These are phyloP conservation scores for Triticum urartu DNA, from an alignment of 176 grass and related monocot species.

Conservation along the genomic window DNA sequence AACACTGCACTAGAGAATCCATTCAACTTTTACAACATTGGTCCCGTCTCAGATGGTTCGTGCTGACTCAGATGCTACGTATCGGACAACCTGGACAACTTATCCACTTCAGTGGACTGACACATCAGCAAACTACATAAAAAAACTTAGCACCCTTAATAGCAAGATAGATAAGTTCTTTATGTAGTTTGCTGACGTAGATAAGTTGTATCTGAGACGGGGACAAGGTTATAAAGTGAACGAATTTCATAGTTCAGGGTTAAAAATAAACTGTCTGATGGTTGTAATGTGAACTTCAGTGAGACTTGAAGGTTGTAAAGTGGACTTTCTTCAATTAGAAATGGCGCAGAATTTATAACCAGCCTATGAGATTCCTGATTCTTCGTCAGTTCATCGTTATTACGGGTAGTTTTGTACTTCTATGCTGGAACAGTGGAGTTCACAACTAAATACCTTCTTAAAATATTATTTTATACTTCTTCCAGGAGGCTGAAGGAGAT, in stretches of 20 bases:
- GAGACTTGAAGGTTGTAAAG: not conserved
- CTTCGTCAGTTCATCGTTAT: not conserved
- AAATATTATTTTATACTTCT: not conserved
- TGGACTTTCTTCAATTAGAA: not conserved
- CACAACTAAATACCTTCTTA: not conserved
- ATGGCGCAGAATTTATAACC: not conserved
- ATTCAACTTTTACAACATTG: too few relatives aligned
- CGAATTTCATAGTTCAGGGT: not conserved
- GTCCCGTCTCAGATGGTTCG: too few relatives aligned
- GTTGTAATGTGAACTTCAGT: not conserved
- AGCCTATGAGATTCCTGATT: not conserved
- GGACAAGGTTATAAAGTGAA: not conserved
- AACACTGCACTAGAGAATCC: too few relatives aligned
- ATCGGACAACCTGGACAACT: not conserved
- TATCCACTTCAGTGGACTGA: not conserved
- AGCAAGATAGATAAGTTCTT: not conserved
- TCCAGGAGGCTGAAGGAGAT: constrained; percentile 52
- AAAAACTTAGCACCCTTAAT: not conserved
- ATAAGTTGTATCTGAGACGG: not conserved
- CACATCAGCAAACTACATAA: not conserved
- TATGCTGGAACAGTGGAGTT: not conserved
- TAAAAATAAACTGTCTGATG: not conserved
- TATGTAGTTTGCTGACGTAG: not conserved
- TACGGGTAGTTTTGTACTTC: not conserved
- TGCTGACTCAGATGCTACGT: not conserved